Evolutionary conservation across 495 filamentous ascomycete species (phyloP), one percentile per base, ranked within the genome.

Genomic region (Podospora comata): DNA sequence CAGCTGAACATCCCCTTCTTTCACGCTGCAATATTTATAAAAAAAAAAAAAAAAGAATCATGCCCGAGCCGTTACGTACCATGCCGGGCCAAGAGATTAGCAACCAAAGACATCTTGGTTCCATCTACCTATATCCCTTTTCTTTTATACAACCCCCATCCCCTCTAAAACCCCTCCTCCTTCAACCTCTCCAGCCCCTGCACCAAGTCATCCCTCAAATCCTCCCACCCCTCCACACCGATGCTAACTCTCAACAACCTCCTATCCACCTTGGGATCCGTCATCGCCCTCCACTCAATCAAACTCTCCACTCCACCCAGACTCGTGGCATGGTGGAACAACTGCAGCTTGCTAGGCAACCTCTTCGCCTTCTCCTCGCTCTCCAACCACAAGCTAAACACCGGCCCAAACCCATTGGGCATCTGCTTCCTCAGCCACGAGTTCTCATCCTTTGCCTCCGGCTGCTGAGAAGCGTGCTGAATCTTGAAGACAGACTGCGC

Each of bases 281-380:
- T 88, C 94, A 99, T 94, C 27, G 90, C 86, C 65, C 90, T 78
- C 90, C 92, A 93, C 81, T 95, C 92, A 74, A 99, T 91, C 84
- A 97, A 79, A 71, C 90, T 93, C 86, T 99, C 95, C 11, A 98
- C 93, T 1, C 94, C 93, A 4, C 95, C 95, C 5, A 99, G 79
- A 77, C 90, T 94, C 18, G 95, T 99, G 6, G 95, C 94, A 84
- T 99, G 95, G 70, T 96, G 92, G 82, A 97, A 99, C 63, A 93
- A 85, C 28, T 84, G 68, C 74, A 97, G 76, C 80, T 91, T 88
- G 72, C 89, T 90, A 27, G 95, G 95, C 65, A 99, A 76, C 54
- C 80, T 77, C 48, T 84, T 82, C 2, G 95, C 94, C 58, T 85
- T 74, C 5, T 79, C 77, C 71, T 85, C 83, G 4, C 81, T 80